These are phyloP conservation scores for Liriodendron chinense DNA, from an alignment of 164 flowering plant species.

Conservation along the genomic window DNA sequence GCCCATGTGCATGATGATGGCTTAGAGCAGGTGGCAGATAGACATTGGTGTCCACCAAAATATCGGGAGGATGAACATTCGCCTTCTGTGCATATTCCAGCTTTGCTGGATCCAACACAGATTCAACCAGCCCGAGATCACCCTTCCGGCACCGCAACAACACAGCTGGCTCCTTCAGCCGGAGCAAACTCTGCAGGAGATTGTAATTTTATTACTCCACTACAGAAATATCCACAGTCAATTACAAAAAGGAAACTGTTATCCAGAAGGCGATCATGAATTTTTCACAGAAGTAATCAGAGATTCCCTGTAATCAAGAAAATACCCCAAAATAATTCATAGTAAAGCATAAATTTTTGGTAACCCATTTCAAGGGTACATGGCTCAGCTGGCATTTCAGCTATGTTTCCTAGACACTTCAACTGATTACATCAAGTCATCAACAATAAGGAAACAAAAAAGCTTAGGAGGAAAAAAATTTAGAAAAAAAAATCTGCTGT, in stretches of 20 bases:
- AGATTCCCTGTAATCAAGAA: background rate
- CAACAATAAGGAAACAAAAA: no score
- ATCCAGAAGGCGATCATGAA: background rate
- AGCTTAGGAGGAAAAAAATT: no score
- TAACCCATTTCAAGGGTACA: no score
- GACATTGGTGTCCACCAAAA: conserved; percentile 51
- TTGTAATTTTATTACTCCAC: background rate
- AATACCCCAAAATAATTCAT: background rate
- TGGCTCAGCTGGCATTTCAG: no score
- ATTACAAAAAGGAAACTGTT: background rate
- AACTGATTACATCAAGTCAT: no score
- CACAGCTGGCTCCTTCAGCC: conserved; percentile 91
- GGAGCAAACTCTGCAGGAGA: conserved; percentile 71
- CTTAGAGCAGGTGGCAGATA: conserved; percentile 84
- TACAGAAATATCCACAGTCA: background rate
- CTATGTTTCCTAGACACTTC: no score
- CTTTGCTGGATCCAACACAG: conserved; percentile 67
- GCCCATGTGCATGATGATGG: conserved; percentile 62
- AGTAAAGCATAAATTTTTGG: background rate
- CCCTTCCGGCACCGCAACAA: conserved; percentile 81
- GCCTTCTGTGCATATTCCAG: conserved; percentile 76
- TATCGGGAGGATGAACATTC: conserved; percentile 71
- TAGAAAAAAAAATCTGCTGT: no score
- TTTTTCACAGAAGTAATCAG: background rate
- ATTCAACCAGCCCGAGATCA: conserved; percentile 57